Conservation (phyloP, 257 asterid genomes). For the Striga asiatica region DNA sequence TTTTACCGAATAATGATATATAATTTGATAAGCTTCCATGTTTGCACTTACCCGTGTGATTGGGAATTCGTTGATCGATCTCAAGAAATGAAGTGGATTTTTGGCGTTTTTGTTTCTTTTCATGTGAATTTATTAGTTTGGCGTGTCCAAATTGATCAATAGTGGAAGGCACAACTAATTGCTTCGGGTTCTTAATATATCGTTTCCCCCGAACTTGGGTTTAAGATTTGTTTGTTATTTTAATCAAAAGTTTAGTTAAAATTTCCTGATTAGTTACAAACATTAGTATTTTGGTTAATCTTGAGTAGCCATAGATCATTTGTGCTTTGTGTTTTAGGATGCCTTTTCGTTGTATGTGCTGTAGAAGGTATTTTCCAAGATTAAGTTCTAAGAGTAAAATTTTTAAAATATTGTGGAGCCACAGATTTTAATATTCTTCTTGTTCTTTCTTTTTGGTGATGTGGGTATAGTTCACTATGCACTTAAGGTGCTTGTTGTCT, state of each 20-base stretch:
- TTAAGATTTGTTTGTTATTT: slow-evolving; percentile 9
- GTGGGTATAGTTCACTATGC: background rate
- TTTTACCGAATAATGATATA: background rate
- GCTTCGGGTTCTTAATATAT: background rate
- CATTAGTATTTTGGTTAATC: slow-evolving; percentile 2
- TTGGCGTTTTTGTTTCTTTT: background rate
- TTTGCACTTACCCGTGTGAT: background rate
- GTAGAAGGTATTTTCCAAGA: slow-evolving; percentile 18
- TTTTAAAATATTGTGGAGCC: background rate
- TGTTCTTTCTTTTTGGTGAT: background rate
- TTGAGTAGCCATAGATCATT: slow-evolving; percentile 11
- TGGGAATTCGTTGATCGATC: slow-evolving; percentile 25
- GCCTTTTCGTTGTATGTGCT: slow-evolving; percentile 16
- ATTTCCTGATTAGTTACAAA: slow-evolving; percentile 4
- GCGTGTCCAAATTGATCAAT: background rate
- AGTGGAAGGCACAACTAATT: background rate
- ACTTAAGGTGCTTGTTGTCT: background rate
- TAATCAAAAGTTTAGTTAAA: slow-evolving; percentile 1
- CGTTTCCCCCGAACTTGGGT: background rate
- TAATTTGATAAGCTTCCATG: background rate
- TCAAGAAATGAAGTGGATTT: slow-evolving; percentile 2
- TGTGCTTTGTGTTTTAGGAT: slow-evolving; percentile 4
- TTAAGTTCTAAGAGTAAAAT: slow-evolving; percentile 10
- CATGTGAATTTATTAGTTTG: slow-evolving; percentile 2
- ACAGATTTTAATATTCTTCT: background rate